phyloP scores from a whole-genome alignment of 352 stramenopile genomes.

The Pythium brachiatum region DNA sequence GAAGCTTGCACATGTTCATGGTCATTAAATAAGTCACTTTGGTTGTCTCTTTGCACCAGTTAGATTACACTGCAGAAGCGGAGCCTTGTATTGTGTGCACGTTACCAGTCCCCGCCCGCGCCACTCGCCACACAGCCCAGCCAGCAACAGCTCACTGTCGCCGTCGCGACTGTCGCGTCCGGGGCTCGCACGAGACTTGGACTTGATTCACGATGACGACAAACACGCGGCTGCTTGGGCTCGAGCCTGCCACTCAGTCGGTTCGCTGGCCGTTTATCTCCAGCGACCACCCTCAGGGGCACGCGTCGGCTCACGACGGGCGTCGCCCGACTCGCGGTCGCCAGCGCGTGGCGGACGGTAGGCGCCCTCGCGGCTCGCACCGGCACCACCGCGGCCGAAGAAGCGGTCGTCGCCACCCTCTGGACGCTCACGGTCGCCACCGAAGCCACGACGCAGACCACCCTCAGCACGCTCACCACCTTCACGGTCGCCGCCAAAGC shows the following conservation, averaged over 20 bases:
- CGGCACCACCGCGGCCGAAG: conserved; percentile 44
- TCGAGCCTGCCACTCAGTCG: neutral
- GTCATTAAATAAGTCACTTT: conserved; percentile 17
- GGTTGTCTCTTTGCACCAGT: neutral
- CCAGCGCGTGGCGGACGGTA: conserved; percentile 52
- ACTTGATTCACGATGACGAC: neutral
- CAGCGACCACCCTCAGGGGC: conserved; percentile 64
- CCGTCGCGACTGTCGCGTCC: neutral
- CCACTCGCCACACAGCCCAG: neutral
- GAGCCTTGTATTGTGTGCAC: conserved; percentile 1
- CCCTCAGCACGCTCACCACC: neutral
- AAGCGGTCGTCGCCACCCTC: conserved; percentile 43
- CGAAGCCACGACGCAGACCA: neutral
- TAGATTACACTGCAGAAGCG: conserved; percentile 1
- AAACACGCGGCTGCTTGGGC: neutral
- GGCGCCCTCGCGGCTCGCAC: conserved; percentile 21
- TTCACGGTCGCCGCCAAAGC: conserved; percentile 8
- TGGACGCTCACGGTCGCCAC: neutral
- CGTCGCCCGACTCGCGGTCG: conserved; percentile 18
- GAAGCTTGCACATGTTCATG: conserved; percentile 5
- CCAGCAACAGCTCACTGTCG: neutral
- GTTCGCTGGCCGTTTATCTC: conserved; percentile 44
- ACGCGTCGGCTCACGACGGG: conserved; percentile 35
- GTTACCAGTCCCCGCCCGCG: neutral
- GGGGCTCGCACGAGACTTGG: neutral